These are phyloP conservation scores for Neostapfia colusana DNA, from an alignment of 176 grass and related monocot genomes.

Conservation along the genomic window DNA sequence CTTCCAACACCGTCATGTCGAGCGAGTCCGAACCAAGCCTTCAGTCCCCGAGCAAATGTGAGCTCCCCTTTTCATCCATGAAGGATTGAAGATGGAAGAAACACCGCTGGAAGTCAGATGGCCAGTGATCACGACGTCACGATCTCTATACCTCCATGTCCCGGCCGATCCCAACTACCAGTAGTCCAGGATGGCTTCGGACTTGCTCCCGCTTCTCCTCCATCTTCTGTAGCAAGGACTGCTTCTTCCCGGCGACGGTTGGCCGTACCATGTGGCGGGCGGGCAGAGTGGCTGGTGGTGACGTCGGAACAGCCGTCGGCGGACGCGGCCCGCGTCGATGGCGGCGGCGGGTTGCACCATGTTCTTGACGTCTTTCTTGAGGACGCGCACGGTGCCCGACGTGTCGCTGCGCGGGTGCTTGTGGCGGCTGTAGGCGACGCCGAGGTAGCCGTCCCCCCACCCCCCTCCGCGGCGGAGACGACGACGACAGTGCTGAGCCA, in stretches of 20 bases:
- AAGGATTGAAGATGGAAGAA: neutral
- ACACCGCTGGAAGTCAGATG: neutral
- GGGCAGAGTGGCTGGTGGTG: neutral
- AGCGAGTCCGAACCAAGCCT: too few species aligned
- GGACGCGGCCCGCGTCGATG: neutral
- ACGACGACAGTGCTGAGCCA: conserved; percentile 7
- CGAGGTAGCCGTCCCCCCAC: neutral
- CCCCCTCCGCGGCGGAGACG: neutral
- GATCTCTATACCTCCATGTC: neutral
- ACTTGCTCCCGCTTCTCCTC: conserved; percentile 12
- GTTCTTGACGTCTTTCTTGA: neutral
- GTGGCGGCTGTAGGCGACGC: neutral
- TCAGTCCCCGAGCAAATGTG: too few species aligned
- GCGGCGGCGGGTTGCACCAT: neutral
- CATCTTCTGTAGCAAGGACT: neutral
- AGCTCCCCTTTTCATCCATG: neutral
- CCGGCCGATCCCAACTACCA: too few species aligned
- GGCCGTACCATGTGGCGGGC: neutral
- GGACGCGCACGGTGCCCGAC: neutral
- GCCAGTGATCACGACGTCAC: neutral
- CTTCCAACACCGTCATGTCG: too few species aligned
- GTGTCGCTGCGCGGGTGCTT: neutral
- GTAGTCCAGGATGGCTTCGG: neutral
- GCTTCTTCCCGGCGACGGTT: neutral
- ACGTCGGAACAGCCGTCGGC: neutral